phyloP scores from a whole-genome alignment of 169 alveolate genomes.

The Cryptosporidium xiaoi region DNA sequence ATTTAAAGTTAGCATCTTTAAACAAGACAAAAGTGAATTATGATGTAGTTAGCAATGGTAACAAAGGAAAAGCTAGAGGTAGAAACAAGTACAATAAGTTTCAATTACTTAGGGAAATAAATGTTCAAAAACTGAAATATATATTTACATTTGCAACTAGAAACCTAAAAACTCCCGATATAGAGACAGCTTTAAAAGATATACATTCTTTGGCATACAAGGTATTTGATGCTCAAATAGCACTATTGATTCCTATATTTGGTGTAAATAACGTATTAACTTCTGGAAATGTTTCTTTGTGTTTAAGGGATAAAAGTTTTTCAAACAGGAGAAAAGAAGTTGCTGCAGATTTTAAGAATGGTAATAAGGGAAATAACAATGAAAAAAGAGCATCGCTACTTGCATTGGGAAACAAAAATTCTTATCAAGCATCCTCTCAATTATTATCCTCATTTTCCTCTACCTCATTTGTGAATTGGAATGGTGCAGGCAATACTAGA shows the following conservation, averaged over 20 bases:
- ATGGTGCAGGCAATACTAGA: too few relatives aligned
- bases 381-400: not conserved
- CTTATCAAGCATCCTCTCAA: too few relatives aligned
- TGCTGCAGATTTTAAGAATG: not conserved
- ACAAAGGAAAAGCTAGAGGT: not conserved
- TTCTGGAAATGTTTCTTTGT: not conserved
- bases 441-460: too few relatives aligned
- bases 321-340: too few relatives aligned
- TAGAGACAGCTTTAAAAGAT: slow-evolving; percentile 43
- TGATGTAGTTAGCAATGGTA: not conserved
- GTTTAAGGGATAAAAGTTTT: not conserved
- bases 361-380: not conserved
- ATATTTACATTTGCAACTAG: slow-evolving; percentile 55
- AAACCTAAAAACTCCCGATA: slow-evolving; percentile 53
- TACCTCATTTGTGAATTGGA: too few relatives aligned
- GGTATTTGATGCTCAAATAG: slow-evolving; percentile 76
- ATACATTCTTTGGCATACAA: slow-evolving; percentile 77
- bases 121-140: slow-evolving; percentile 40
- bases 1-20: slow-evolving; percentile 1
- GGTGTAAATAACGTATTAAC: slow-evolving; percentile 69
- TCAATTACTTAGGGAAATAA: slow-evolving; percentile 24
- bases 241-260: slow-evolving; percentile 76
- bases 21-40: too few relatives aligned
- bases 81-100: not conserved
- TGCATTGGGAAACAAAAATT: too few relatives aligned